Percentiles rank a stretch among this genome's conserved stretches.
These are phyloP conservation scores for Protomyces pachydermus DNA, from an alignment of 1,139 yeast species.

Conservation along the genomic window DNA sequence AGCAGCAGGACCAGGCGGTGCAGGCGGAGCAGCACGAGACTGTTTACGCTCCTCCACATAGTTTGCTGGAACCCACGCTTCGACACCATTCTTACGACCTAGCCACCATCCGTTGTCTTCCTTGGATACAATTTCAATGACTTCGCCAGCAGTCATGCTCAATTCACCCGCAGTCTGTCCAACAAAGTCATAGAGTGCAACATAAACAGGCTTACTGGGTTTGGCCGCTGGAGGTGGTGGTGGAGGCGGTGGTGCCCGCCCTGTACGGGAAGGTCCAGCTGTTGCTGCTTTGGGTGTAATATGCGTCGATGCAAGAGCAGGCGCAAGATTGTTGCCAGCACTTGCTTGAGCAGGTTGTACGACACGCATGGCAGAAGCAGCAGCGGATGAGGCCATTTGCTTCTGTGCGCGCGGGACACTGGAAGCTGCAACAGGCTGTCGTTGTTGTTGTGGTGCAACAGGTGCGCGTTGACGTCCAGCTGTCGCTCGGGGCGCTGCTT, in stretches of 20 bases:
- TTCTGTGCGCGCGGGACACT: neutral
- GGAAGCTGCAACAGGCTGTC: neutral
- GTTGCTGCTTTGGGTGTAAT: constrained; percentile 26
- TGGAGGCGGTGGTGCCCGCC: constrained; percentile 51
- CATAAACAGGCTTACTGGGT: constrained; percentile 71
- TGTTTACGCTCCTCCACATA: constrained; percentile 66
- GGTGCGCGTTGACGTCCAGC: constrained; percentile 28
- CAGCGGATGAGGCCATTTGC: neutral
- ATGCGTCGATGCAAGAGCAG: constrained; percentile 6
- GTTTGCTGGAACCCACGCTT: constrained; percentile 97
- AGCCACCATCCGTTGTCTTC: constrained; percentile 55
- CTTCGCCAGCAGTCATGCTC: constrained; percentile 68
- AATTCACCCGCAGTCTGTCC: constrained; percentile 81
- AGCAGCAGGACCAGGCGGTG: constrained; percentile 39
- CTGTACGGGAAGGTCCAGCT: constrained; percentile 32
- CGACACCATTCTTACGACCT: constrained; percentile 41
- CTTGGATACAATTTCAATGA: constrained; percentile 63
- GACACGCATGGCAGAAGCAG: neutral
- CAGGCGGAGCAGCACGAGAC: constrained; percentile 35
- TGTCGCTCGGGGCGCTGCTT: constrained; percentile 13
- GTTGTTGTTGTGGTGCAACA: constrained; percentile 30
- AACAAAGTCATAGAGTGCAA: constrained; percentile 82
- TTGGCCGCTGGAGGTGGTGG: constrained; percentile 59
- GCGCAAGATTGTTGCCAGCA: constrained; percentile 3
- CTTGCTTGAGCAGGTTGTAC: constrained; percentile 35